A percentile compares a stretch with the other conserved stretches of the same genome.
Conservation (phyloP, 495 filamentous ascomycete genomes). For the Aspergillus saccharolyticus region DNA sequence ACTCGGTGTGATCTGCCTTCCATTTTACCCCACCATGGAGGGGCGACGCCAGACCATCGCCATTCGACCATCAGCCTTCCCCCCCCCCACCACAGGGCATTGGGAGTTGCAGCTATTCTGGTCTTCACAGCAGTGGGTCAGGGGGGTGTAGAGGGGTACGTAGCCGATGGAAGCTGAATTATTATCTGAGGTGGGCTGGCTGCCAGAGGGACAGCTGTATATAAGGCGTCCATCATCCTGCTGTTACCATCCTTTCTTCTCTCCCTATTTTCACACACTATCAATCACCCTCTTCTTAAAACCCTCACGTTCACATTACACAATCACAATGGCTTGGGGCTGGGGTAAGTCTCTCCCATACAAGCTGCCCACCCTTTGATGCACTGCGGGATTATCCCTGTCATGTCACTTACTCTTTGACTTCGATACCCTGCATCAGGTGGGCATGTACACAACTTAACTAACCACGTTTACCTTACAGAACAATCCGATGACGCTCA, state of each 20-base stretch:
- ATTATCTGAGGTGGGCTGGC: conserved; percentile 3
- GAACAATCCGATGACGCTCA: conserved; percentile 52
- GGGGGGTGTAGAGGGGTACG: conserved; percentile 5
- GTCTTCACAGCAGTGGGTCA: conserved; percentile 10
- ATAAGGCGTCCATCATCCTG: conserved; percentile 3
- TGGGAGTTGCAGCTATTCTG: background rate
- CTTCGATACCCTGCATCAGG: background rate
- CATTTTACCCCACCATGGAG: conserved; percentile 7
- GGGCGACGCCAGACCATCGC: background rate
- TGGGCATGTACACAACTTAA: background rate
- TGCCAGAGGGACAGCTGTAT: conserved; percentile 1
- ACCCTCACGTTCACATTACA: too few species aligned
- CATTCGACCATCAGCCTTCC: background rate
- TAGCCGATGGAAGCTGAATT: conserved; percentile 6
- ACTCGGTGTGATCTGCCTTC: conserved; percentile 9
- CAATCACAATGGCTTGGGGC: conserved; percentile 34
- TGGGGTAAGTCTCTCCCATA: conserved; percentile 26
- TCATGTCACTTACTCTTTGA: background rate
- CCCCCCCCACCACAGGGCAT: background rate
- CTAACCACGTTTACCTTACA: conserved; percentile 15
- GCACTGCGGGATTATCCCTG: background rate
- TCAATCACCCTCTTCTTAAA: conserved; percentile 9
- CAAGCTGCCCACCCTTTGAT: background rate
- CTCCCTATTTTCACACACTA: too few species aligned
- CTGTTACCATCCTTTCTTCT: background rate